Conservation (phyloP, 2,329 filamentous ascomycete genomes). For the Amauroascus niger region DNA sequence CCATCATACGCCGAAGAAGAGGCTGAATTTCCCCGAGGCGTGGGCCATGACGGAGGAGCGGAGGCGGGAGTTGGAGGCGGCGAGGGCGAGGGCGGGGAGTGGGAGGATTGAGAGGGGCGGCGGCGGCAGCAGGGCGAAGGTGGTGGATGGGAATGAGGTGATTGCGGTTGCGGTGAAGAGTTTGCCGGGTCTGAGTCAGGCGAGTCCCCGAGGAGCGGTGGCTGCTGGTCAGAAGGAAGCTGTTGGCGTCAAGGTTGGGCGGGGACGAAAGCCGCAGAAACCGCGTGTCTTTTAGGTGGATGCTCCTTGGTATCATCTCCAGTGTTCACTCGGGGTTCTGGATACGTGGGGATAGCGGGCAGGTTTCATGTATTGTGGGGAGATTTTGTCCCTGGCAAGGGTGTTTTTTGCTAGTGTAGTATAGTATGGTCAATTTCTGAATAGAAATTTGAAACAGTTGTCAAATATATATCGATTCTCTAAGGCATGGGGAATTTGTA, state of each 20-base stretch:
- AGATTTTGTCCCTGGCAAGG: neutral
- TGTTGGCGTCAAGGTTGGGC: constrained; percentile 4
- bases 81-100: constrained; percentile 50
- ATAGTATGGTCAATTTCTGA: neutral
- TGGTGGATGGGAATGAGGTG: constrained; percentile 39
- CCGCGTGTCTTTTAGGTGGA: neutral
- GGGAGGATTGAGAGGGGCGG: no score
- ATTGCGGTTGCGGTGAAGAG: constrained; percentile 26
- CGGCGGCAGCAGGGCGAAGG: no score
- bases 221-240: constrained; percentile 7
- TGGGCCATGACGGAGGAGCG: constrained; percentile 72
- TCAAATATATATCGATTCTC: no score
- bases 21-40: constrained; percentile 63
- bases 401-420: neutral
- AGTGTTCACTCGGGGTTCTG: neutral
- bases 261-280: neutral
- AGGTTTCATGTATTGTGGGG: neutral
- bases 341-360: neutral
- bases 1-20: constrained; percentile 63
- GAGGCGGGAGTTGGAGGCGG: constrained; percentile 53
- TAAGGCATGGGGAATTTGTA: no score
- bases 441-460: neutral
- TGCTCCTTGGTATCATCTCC: neutral
- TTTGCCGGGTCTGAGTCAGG: constrained; percentile 27
- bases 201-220: neutral